phyloP scores from a whole-genome alignment of 1,139 yeast genomes.

The Lodderomyces pseudojiufengensis region DNA sequence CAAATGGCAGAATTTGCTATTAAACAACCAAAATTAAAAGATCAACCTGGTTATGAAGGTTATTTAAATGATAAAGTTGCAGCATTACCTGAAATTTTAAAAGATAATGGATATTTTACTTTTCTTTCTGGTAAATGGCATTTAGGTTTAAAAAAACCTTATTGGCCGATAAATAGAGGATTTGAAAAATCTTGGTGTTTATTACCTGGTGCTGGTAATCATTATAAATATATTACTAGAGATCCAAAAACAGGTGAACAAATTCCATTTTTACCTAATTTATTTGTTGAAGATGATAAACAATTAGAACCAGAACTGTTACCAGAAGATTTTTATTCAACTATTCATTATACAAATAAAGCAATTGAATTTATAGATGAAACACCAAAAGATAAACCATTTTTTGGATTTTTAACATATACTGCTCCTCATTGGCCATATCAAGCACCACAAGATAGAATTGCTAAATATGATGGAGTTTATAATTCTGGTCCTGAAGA shows the following conservation, averaged over 20 bases:
- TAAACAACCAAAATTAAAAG: slow-evolving; percentile 32
- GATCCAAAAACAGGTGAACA: slow-evolving; percentile 21
- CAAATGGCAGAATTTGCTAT: slow-evolving; percentile 53
- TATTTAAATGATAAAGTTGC: slow-evolving; percentile 51
- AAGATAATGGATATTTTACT: slow-evolving; percentile 47
- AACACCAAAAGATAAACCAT: slow-evolving; percentile 40
- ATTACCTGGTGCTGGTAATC: slow-evolving; percentile 59
- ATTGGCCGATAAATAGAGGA: slow-evolving; percentile 51
- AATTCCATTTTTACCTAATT: slow-evolving; percentile 27
- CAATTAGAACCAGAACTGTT: slow-evolving; percentile 31
- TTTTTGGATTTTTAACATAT: slow-evolving; percentile 49
- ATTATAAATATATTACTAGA: slow-evolving; percentile 46
- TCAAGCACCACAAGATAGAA: slow-evolving; percentile 49
- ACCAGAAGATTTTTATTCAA: slow-evolving; percentile 48
- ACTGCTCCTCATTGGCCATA: slow-evolving; percentile 65
- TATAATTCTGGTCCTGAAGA: slow-evolving; percentile 49
- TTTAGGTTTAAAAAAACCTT: slow-evolving; percentile 45
- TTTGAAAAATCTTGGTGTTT: slow-evolving; percentile 49
- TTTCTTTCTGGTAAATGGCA: slow-evolving; percentile 60
- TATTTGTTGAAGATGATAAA: slow-evolving; percentile 36
- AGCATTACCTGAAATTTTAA: slow-evolving; percentile 48
- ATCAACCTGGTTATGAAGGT: slow-evolving; percentile 57
- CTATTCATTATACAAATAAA: slow-evolving; percentile 43
- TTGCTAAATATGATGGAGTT: slow-evolving; percentile 45
- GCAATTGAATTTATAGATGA: slow-evolving; percentile 33